Evolutionary conservation across 177 flowering plant genomes (phyloP), one percentile per base, ranked within the genome.

Genomic region (Tripterygium wilfordii): DNA sequence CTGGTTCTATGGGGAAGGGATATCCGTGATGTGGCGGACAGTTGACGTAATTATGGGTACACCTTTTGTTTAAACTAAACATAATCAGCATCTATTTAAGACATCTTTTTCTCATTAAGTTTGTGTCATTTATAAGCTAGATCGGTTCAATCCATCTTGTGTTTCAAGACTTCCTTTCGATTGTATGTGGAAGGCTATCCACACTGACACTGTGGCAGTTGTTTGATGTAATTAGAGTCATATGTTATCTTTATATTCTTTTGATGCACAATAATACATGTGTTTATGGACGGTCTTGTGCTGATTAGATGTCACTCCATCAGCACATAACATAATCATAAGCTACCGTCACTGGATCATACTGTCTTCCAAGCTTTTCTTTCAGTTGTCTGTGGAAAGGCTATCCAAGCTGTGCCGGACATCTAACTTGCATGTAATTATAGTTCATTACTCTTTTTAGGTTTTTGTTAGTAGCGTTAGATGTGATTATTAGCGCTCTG

Each of bases 401-500:
- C n/a, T n/a, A n/a, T n/a, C n/a, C n/a, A n/a, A n/a, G n/a, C n/a
- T n/a, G n/a, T n/a, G n/a, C n/a, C n/a, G n/a, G n/a, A n/a, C n/a
- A n/a, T n/a, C n/a, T n/a, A n/a, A n/a, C n/a, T n/a, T n/a, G n/a
- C n/a, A n/a, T n/a, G n/a, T n/a, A n/a, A n/a, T n/a, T n/a, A n/a
- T n/a, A n/a, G n/a, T n/a, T n/a, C n/a, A 22, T 4, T 26, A 13
- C 20, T 36, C 15, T 1, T 3, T 17, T 30, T 12, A 38, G 25
- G 10, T 18, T 1, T 19, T 2, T 18, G 2, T 10, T 41, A 28
- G 29, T 24, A 14, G 0, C 15, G 25, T 21, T 42, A 10, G 15
- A 35, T 43, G 57, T 40, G 62, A 65, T 66, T 61, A 61, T 56
- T n/a, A 59, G 52, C 27, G 61, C 57, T 62, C 64, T 27, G 33